Evolutionary conservation across 257 asterid genomes (phyloP).

Genomic region (Plantago major): DNA sequence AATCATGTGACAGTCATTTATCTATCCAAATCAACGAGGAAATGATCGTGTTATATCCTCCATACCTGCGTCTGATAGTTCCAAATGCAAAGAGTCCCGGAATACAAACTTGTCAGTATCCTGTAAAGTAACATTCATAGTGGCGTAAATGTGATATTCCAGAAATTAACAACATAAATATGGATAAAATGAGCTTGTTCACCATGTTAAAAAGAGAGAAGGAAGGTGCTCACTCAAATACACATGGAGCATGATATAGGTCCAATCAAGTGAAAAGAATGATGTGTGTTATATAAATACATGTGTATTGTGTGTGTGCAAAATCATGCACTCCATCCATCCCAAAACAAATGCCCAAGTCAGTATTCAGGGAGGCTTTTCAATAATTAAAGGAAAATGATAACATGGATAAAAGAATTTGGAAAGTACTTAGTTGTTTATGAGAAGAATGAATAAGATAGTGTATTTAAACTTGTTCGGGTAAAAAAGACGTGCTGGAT

Average conservation of each 20-base stretch:
- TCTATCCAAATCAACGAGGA: neutral
- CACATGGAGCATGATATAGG: neutral
- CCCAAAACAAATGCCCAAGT: no score
- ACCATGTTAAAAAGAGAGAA: neutral
- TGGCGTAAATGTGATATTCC: constrained; percentile 6
- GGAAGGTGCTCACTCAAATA: neutral
- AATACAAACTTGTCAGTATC: constrained; percentile 88
- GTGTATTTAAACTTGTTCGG: no score
- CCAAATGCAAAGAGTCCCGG: constrained; percentile 92
- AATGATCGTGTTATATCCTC: constrained; percentile 11
- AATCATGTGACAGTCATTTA: constrained; percentile 12
- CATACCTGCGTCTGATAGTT: constrained; percentile 93
- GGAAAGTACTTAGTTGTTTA: no score
- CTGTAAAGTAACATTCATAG: constrained; percentile 37
- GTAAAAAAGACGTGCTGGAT: no score
- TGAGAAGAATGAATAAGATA: no score
- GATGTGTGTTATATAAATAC: no score
- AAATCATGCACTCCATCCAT: no score
- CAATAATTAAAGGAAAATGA: no score
- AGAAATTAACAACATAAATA: neutral
- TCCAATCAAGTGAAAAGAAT: neutral
- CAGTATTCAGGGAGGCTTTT: no score
- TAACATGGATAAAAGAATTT: no score
- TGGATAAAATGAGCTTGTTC: neutral
- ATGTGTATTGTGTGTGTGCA: no score